These are phyloP conservation scores for Cryptosporidium muris DNA, from an alignment of 169 alveolate species.

Conservation along the genomic window DNA sequence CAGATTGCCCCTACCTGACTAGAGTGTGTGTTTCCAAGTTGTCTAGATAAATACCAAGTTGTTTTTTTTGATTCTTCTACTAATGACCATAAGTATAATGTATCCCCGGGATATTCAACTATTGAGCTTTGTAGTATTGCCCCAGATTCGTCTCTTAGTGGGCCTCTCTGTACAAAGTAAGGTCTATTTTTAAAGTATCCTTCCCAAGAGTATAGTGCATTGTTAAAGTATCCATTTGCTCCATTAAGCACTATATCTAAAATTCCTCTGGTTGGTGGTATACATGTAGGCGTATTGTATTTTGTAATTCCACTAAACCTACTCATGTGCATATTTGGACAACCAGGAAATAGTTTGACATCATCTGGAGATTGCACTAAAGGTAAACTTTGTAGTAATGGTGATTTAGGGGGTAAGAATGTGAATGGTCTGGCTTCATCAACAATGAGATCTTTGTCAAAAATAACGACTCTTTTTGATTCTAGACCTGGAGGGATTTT, in stretches of 20 bases:
- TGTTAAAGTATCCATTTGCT: constrained; percentile 56
- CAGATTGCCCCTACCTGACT: constrained; percentile 56
- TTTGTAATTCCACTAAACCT: constrained; percentile 47
- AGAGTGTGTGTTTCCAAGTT: constrained; percentile 53
- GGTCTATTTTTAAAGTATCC: constrained; percentile 56
- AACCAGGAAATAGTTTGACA: constrained; percentile 24
- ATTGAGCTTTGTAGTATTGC: constrained; percentile 50
- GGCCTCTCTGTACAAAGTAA: constrained; percentile 64
- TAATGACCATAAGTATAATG: constrained; percentile 38
- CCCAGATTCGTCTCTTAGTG: constrained; percentile 43
- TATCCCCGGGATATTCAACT: constrained; percentile 64
- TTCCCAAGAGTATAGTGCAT: constrained; percentile 66
- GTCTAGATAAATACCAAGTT: constrained; percentile 47
- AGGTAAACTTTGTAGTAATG: constrained; percentile 44
- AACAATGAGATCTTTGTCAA: constrained; percentile 60
- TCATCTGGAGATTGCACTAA: constrained; percentile 62
- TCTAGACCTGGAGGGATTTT: constrained; percentile 50
- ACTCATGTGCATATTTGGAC: constrained; percentile 55
- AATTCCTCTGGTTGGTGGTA: constrained; percentile 59
- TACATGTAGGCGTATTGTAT: constrained; percentile 60
- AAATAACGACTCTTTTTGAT: constrained; percentile 48
- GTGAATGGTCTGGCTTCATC: constrained; percentile 72
- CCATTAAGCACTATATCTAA: constrained; percentile 43
- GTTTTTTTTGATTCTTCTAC: constrained; percentile 12
- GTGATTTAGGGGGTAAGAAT: constrained; percentile 43